Conservation (phyloP, 2,329 filamentous ascomycete species). For the Ophiostoma perfectum region DNA sequence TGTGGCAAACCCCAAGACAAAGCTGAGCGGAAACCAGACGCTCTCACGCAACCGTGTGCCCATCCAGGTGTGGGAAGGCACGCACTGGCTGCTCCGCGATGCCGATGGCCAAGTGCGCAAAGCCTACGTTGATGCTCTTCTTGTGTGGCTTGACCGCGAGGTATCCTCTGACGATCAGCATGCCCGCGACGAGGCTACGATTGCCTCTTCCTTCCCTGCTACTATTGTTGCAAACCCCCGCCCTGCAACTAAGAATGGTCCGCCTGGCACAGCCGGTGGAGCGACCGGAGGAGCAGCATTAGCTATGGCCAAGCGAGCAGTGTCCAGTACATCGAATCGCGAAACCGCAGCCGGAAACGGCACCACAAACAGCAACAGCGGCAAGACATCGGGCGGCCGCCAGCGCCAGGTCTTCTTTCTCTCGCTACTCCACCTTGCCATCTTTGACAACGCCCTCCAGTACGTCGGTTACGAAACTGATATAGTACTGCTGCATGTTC, state of each 20-base stretch:
- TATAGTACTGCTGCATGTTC: conserved; percentile 68
- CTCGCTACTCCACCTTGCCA: conserved; percentile 72
- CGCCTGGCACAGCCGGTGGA: conserved; percentile 25
- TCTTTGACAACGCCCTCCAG: conserved; percentile 84
- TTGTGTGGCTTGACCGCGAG: conserved; percentile 81
- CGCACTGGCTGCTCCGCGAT: conserved; percentile 85
- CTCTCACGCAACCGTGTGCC: conserved; percentile 70
- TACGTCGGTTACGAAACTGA: conserved; percentile 67
- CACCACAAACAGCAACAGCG: conserved; percentile 41
- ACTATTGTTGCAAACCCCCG: conserved; percentile 35
- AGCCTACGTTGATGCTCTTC: conserved; percentile 76
- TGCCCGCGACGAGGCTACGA: conserved; percentile 49
- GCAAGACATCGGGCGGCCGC: conserved; percentile 31
- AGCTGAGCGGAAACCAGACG: conserved; percentile 52
- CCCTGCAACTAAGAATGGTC: conserved; percentile 38
- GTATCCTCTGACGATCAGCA: conserved; percentile 61
- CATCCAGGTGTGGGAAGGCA: conserved; percentile 89
- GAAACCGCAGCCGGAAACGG: conserved; percentile 56
- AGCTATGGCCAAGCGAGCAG: background rate
- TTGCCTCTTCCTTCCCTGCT: conserved; percentile 3
- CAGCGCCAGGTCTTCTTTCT: conserved; percentile 65
- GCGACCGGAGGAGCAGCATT: background rate
- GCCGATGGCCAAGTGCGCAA: conserved; percentile 70
- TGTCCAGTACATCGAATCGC: conserved; percentile 46
- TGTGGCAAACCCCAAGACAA: conserved; percentile 67